Evolutionary conservation across 257 asterid genomes (phyloP), one percentile per base, ranked within the genome.

Genomic region (Forsythia viridissima): DNA sequence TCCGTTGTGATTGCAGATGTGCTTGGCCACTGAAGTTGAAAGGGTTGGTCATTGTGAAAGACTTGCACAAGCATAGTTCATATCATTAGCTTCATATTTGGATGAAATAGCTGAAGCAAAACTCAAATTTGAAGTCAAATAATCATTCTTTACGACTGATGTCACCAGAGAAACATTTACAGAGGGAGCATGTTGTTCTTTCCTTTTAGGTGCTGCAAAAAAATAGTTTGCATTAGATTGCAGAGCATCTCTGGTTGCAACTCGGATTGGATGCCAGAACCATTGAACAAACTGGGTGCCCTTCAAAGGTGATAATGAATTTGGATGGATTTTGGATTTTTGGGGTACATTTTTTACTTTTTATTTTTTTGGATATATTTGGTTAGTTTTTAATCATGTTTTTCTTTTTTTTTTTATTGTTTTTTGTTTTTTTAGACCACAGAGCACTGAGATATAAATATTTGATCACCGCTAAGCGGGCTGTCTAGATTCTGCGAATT

Each of bases 271-370:
- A 67, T 39, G 68, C 78, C 75, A 70, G 92, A 78, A 79, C 88
- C 86, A 80, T 80, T 90, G 86, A 88, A 90, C 77, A 90, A 77
- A 80, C 88, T 89, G 72, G 97, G 93, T 20, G 95, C 91, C 82
- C 90, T 94, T 76, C 81, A n/a, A n/a, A n/a, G n/a, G n/a, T n/a
- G n/a, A n/a, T n/a, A n/a, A n/a, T n/a, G n/a, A n/a, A n/a, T n/a
- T n/a, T n/a, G n/a, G n/a, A n/a, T n/a, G n/a, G n/a, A n/a, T n/a
- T n/a, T n/a, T n/a, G n/a, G n/a, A n/a, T n/a, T n/a, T n/a, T n/a
- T n/a, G n/a, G n/a, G n/a, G n/a, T n/a, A n/a, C n/a, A n/a, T n/a
- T n/a, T n/a, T n/a, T n/a, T n/a, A n/a, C n/a, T n/a, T n/a, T n/a
- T n/a, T n/a, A n/a, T n/a, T n/a, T n/a, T n/a, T n/a, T n/a, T n/a